Conservation (phyloP, 2,329 filamentous ascomycete species). For the Mycocentrospora acerina region DNA sequence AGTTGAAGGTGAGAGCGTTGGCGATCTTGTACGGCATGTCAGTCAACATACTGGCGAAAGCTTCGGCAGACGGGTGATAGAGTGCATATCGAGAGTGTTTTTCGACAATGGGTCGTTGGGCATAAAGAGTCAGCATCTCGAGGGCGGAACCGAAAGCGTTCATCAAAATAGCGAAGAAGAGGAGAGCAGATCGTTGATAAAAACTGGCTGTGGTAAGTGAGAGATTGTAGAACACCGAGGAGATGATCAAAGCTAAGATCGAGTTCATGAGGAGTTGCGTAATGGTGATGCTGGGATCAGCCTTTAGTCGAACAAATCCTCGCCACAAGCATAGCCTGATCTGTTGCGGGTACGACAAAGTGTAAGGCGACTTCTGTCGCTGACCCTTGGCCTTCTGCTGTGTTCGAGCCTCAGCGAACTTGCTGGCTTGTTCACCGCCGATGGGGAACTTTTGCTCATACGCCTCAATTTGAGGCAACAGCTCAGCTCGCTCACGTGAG, state of each 20-base stretch:
- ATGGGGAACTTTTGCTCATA: constrained; percentile 50
- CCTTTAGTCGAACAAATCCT: constrained; percentile 73
- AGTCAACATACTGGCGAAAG: constrained; percentile 80
- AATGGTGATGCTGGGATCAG: constrained; percentile 74
- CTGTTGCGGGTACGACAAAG: constrained; percentile 75
- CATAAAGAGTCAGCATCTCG: constrained; percentile 83
- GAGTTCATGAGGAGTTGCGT: constrained; percentile 71
- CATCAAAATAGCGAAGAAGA: constrained; percentile 87
- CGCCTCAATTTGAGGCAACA: constrained; percentile 48
- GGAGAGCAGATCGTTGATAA: constrained; percentile 73
- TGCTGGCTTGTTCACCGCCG: constrained; percentile 47
- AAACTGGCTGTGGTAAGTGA: constrained; percentile 67
- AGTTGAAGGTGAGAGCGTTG: constrained; percentile 76
- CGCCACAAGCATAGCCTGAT: constrained; percentile 77
- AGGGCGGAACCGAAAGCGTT: constrained; percentile 81
- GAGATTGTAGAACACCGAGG: constrained; percentile 80
- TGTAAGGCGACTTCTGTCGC: constrained; percentile 76
- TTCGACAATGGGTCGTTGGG: constrained; percentile 88
- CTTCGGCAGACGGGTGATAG: constrained; percentile 87
- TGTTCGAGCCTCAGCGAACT: constrained; percentile 50
- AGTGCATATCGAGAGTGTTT: constrained; percentile 85
- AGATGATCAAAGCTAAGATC: constrained; percentile 74
- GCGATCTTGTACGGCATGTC: constrained; percentile 81
- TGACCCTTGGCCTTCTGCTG: constrained; percentile 50
- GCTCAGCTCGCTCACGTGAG: constrained; percentile 50